Base-by-base conservation (phyloP, 805 yeast genomes). In the Soucietia sequanensis region DNA sequence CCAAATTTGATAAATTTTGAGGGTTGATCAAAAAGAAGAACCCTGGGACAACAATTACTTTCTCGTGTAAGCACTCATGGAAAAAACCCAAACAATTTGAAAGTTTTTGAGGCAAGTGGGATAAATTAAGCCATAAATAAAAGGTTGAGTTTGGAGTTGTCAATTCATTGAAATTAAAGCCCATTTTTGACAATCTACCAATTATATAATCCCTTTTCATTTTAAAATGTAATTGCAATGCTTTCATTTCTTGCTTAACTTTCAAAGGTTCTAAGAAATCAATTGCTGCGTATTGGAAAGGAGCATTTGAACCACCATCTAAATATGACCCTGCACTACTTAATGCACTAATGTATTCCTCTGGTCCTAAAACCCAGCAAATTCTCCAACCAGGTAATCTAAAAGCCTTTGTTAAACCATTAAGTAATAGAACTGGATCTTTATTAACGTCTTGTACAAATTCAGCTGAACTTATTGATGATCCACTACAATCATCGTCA, bases 361-460 rank as follows among this genome's bases (percentile, higher is more conserved):
- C 80, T 12, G 83, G 83, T 1, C 82, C 83, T 39, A 77, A 60
- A 35, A 77, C 65, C 83, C 83, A 77, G 45, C 81, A 76, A 8
- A 73, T 71, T 56, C 83, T 64, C 81, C 81, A 77, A 2, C 83
- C 83, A 2, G 83, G 83, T 30, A 77, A 63, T 40, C 83, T 62
- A 59, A 77, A 77, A 2, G 78, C 76, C 54, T 77, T 77, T 32
- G 83, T 77, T 24, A 77, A 61, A 1, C 83, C 83, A 52, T 77
- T 80, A 41, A 77, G 63, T 38, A 77, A 75, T 45, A 77, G 63
- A 6, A 77, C 83, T 0, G 81, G 82, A 46, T 77, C 83, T 35
- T 56, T 56, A 46, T 77, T 70, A 16, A 77, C 82, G 43, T 77
- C 81, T 20, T 72, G 64, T 16, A 77, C 70, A 41, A 58, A 69